phyloP scores from a whole-genome alignment of 169 alveolate genomes.

The Plasmodium relictum region DNA sequence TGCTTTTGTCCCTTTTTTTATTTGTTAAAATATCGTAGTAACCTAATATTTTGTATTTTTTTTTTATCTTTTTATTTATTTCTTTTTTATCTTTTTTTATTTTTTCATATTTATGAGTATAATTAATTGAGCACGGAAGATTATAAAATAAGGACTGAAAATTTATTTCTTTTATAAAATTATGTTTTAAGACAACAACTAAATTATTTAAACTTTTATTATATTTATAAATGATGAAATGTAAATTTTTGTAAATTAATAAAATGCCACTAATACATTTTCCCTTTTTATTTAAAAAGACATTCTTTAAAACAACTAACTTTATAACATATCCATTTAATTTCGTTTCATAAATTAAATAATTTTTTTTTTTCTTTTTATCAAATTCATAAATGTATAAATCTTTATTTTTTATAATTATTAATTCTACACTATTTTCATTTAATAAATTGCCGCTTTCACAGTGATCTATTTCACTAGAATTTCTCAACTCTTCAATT shows the following conservation, averaged over 20 bases:
- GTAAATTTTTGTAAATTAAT: slow-evolving; percentile 36
- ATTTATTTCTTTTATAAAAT: slow-evolving; percentile 11
- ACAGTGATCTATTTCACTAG: slow-evolving; percentile 58
- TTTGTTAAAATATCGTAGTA: background rate
- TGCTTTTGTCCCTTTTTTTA: background rate
- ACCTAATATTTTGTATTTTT: background rate
- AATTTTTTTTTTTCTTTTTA: background rate
- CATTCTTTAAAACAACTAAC: slow-evolving; percentile 16
- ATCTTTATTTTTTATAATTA: slow-evolving; percentile 45
- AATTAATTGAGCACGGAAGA: slow-evolving; percentile 9
- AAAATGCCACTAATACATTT: slow-evolving; percentile 30
- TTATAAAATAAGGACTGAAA: slow-evolving; percentile 29
- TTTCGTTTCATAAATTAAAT: slow-evolving; percentile 43
- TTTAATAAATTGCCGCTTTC: slow-evolving; percentile 28
- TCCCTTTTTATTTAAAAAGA: slow-evolving; percentile 20
- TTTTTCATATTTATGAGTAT: slow-evolving; percentile 23
- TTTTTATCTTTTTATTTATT: background rate
- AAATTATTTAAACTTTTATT: slow-evolving; percentile 13
- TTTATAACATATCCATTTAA: slow-evolving; percentile 40
- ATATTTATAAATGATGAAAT: slow-evolving; percentile 44
- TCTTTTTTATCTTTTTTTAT: background rate
- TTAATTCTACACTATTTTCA: slow-evolving; percentile 38
- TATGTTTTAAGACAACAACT: slow-evolving; percentile 36
- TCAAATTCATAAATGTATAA: slow-evolving; percentile 30
- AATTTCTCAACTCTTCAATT: slow-evolving; percentile 21